Evolutionary conservation across 306 rosid species (phyloP), one percentile per base, ranked within the genome.

Genomic region (Ochetophila trinervis): DNA sequence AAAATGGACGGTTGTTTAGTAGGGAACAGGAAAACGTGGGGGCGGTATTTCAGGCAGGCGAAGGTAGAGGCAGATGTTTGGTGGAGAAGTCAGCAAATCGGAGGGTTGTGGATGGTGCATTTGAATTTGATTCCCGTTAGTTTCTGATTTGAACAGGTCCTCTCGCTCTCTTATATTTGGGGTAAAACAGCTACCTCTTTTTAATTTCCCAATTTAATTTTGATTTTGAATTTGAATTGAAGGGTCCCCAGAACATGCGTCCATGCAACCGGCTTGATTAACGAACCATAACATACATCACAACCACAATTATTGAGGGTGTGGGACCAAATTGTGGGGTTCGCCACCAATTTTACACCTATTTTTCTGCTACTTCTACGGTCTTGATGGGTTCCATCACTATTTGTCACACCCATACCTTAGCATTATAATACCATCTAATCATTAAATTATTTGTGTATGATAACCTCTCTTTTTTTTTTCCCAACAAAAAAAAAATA

Each of bases 1-100:
- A 12, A 50, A 19, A 18, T 27, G 17, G 48, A 9, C 3, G 11
- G 34, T 65, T 30, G n/a, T 50, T n/a, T 30, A 51, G 18, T 30
- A 10, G 47, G 58, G 13, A 8, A 1, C 21, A 27, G 35, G 21
- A 42, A 32, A n/a, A 30, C 53, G 61, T 60, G 67, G 40, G 47
- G 27, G 66, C 78, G 59, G 32, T 60, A 51, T 74, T 66, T 74
- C 14, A 60, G 73, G 78, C 57, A 8, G 37, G 24, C 47, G 57
- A 57, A 1, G 24, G 54, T 9, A 19, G 30, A 48, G 6, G 45
- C 23, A 30, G 64, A 53, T 30, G 16, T 45, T 56, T 53, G 57
- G 61, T 72, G 16, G 32, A 56, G 51, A 47, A 55, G 62, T 13
- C 48, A 24, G 5, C 10, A 42, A 51, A 66, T 66, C 57, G 2